These are phyloP conservation scores for Mortierella sp. DNA, from an alignment of 371 early-diverging fungal genomes.

Conservation along the genomic window DNA sequence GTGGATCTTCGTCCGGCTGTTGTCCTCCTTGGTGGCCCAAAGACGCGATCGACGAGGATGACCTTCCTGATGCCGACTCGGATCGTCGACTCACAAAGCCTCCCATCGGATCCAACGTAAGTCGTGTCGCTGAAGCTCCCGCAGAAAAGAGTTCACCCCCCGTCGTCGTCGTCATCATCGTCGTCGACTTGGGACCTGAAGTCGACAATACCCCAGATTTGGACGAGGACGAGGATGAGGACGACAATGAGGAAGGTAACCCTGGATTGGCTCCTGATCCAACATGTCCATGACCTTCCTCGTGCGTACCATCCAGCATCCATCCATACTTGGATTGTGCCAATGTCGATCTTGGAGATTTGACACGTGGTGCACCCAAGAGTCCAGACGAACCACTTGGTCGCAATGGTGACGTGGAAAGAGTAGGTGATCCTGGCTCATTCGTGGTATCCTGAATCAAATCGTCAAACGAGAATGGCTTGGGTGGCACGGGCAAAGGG, in stretches of 20 bases:
- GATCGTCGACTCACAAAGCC: conserved; percentile 31
- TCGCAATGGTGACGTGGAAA: conserved; percentile 1
- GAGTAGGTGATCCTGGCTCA: neutral
- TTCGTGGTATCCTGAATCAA: conserved; percentile 25
- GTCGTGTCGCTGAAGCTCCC: conserved; percentile 6
- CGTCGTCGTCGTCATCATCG: neutral
- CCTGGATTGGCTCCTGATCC: neutral
- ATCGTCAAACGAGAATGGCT: conserved; percentile 53
- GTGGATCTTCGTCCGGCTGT: conserved; percentile 32
- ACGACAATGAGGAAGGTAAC: conserved; percentile 1
- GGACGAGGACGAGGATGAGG: conserved; percentile 8
- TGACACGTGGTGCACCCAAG: conserved; percentile 15
- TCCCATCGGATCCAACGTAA: conserved; percentile 43
- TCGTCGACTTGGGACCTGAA: neutral
- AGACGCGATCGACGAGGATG: too few relatives aligned
- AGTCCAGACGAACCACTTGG: neutral
- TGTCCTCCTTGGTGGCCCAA: conserved; percentile 9
- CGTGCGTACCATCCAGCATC: conserved; percentile 33
- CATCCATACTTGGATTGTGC: conserved; percentile 48
- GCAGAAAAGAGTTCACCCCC: neutral
- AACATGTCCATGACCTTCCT: conserved; percentile 1
- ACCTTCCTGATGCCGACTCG: neutral
- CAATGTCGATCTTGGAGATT: conserved; percentile 47
- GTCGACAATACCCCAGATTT: conserved; percentile 1
- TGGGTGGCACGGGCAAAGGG: conserved; percentile 14